Evolutionary conservation across 352 stramenopile species (phyloP).

Genomic region (Phytophthora fragariaefolia): DNA sequence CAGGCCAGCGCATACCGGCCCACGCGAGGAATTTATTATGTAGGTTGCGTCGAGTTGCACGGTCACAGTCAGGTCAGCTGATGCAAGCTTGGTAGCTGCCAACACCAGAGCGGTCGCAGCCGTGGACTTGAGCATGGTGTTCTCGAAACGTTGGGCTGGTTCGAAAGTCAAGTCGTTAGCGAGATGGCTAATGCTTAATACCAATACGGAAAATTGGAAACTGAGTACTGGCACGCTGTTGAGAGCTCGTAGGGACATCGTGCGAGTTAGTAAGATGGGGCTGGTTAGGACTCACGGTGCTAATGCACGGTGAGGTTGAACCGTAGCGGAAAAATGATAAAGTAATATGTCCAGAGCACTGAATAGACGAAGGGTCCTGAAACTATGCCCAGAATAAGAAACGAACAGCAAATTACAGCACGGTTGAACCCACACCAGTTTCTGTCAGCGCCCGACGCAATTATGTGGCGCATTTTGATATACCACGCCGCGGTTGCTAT

Average conservation of each 20-base stretch:
- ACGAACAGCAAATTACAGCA: no score
- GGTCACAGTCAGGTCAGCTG: constrained; percentile 9
- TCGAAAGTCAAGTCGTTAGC: no score
- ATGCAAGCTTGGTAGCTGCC: neutral
- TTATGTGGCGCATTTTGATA: no score
- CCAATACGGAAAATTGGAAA: neutral
- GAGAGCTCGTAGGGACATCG: neutral
- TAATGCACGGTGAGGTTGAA: neutral
- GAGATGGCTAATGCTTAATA: neutral
- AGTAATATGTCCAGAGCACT: no score
- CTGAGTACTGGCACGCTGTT: neutral
- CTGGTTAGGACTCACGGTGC: neutral
- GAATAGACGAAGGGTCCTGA: no score
- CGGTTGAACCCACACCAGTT: no score
- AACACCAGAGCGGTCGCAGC: neutral
- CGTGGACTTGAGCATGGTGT: neutral
- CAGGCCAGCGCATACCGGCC: constrained; percentile 42
- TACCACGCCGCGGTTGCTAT: no score
- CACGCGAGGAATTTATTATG: constrained; percentile 33
- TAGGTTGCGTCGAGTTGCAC: constrained; percentile 51
- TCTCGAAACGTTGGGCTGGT: no score
- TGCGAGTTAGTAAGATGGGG: no score
- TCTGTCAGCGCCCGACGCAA: no score
- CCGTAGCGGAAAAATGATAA: neutral
- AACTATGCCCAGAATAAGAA: no score